Percentiles rank a stretch among this genome's conserved stretches.
These are phyloP conservation scores for Mrakia gelida DNA, from an alignment of 768 basidiomycete species.

Conservation along the genomic window DNA sequence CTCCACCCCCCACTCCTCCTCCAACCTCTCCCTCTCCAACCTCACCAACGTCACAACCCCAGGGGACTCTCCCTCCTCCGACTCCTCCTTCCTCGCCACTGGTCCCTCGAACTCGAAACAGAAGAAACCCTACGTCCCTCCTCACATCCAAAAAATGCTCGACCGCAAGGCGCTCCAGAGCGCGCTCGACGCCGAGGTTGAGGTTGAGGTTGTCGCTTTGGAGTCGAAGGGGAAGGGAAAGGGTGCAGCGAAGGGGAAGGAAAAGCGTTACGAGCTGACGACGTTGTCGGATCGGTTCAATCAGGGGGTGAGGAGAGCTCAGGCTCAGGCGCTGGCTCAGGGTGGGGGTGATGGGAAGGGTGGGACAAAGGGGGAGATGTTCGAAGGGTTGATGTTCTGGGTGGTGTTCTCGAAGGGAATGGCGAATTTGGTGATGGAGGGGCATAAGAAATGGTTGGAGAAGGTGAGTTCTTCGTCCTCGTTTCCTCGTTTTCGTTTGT, in stretches of 20 bases:
- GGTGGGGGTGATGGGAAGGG: background rate
- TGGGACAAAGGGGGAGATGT: background rate
- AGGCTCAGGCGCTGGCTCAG: no score
- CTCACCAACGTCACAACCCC: slow-evolving; percentile 3
- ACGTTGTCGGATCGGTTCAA: no score
- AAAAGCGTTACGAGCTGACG: background rate
- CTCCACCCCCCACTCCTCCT: background rate
- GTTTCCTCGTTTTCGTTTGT: no score
- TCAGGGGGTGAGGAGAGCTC: background rate
- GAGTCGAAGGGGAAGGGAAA: background rate
- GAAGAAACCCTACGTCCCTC: background rate
- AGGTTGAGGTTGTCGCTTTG: background rate
- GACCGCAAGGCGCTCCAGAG: background rate
- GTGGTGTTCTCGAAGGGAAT: background rate
- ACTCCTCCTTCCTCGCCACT: background rate
- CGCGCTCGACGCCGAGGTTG: background rate
- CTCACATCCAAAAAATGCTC: background rate
- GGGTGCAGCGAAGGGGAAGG: background rate
- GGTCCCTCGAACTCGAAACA: background rate
- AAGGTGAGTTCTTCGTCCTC: slow-evolving; percentile 13
- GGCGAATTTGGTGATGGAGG: background rate
- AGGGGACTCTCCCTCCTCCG: background rate
- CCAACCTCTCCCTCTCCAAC: background rate
- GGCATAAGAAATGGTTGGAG: background rate
- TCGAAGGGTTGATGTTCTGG: background rate